Conservation (phyloP, 2,329 filamentous ascomycete genomes). For the Trichoderma arundinaceum region DNA sequence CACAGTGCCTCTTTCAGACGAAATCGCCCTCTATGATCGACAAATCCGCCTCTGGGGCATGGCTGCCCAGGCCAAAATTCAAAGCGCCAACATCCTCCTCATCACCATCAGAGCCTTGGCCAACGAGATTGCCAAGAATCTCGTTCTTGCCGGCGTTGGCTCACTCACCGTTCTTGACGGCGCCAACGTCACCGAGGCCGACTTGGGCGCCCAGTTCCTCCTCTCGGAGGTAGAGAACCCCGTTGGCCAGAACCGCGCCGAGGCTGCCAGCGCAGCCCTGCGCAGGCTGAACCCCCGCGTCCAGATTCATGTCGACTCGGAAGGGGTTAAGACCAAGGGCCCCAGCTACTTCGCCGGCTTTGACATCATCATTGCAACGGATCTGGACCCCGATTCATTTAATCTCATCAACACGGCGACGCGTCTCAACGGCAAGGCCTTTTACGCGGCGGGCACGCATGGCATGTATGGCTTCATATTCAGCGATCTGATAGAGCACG, state of each 20-base stretch:
- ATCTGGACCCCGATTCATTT: conserved; percentile 76
- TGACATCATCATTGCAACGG: conserved; percentile 88
- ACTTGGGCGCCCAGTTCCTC: conserved; percentile 85
- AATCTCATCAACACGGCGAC: conserved; percentile 85
- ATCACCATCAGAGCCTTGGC: conserved; percentile 86
- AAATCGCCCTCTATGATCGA: conserved; percentile 95
- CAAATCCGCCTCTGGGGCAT: conserved; percentile 98
- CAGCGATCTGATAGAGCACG: conserved; percentile 86
- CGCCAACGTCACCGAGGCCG: conserved; percentile 73
- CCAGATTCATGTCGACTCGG: conserved; percentile 71
- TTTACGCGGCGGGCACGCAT: conserved; percentile 87
- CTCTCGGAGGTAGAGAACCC: conserved; percentile 65
- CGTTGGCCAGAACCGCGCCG: conserved; percentile 82
- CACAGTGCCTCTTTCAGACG: conserved; percentile 62
- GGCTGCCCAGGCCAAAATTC: conserved; percentile 90
- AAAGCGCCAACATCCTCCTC: conserved; percentile 85
- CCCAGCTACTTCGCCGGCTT: conserved; percentile 78
- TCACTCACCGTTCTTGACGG: conserved; percentile 89
- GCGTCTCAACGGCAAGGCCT: conserved; percentile 76
- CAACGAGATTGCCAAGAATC: conserved; percentile 96
- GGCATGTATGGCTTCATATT: conserved; percentile 96
- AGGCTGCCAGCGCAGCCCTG: conserved; percentile 77
- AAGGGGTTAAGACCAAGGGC: conserved; percentile 69
- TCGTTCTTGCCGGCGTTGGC: conserved; percentile 90
- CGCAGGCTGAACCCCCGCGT: conserved; percentile 91